phyloP scores from a whole-genome alignment of 441 rosid species.

The Erysimum pusillum region DNA sequence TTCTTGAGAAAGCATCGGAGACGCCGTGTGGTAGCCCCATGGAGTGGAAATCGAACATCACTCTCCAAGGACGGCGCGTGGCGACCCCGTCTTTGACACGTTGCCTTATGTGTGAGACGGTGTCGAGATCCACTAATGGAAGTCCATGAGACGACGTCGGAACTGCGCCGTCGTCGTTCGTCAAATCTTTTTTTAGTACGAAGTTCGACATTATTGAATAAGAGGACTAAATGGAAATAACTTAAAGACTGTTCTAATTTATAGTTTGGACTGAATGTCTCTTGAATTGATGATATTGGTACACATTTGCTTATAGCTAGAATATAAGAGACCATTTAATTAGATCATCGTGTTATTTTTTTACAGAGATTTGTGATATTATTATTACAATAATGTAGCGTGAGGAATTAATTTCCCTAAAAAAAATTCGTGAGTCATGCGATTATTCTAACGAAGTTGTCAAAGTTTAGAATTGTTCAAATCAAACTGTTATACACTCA shows the following conservation, averaged over 20 bases:
- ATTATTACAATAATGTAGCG: constrained; percentile 14
- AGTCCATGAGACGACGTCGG: constrained; percentile 65
- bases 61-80: constrained; percentile 62
- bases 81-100: constrained; percentile 63
- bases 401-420: not conserved
- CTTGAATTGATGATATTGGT: constrained; percentile 25
- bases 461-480: no score
- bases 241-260: constrained; percentile 3
- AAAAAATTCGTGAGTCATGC: no score
- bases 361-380: not conserved
- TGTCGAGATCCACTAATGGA: constrained; percentile 48
- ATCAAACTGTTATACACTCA: not conserved
- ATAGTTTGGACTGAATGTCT: not conserved
- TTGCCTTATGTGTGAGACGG: constrained; percentile 67
- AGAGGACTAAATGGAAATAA: not conserved
- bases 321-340: not conserved
- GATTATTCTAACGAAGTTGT: no score
- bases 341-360: not conserved
- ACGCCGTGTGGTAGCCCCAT: constrained; percentile 50
- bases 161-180: constrained; percentile 74
- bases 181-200: constrained; percentile 27
- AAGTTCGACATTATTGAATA: constrained; percentile 36
- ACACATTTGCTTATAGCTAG: not conserved
- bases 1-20: constrained; percentile 48
- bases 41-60: constrained; percentile 57